Evolutionary conservation across 1,284 basidiomycete genomes (phyloP).

Genomic region (Jaminaea rosea): DNA sequence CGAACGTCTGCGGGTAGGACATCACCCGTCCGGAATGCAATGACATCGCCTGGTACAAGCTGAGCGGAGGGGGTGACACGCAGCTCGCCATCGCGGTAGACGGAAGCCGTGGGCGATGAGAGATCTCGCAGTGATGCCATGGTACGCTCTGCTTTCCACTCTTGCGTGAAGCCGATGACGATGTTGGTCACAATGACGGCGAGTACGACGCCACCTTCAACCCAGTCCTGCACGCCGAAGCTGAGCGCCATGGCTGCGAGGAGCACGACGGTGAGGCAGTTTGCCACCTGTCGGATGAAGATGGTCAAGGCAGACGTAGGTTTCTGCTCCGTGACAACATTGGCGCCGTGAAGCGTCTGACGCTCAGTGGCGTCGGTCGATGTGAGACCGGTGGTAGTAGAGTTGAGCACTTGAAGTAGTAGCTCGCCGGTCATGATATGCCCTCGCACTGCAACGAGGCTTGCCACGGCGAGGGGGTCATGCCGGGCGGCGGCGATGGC

Average conservation of each 20-base stretch:
- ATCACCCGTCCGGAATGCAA: conserved; percentile 45
- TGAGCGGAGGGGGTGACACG: conserved; percentile 14
- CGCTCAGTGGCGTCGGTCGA: conserved; percentile 18
- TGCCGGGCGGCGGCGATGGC: too few species aligned
- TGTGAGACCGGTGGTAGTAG: conserved; percentile 22
- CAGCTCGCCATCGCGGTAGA: conserved; percentile 19
- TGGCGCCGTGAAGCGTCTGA: conserved; percentile 20
- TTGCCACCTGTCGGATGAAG: conserved; percentile 36
- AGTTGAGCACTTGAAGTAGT: too few species aligned
- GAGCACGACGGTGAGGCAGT: conserved; percentile 32
- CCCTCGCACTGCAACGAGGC: too few species aligned
- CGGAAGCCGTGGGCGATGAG: conserved; percentile 31
- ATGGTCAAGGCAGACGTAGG: conserved; percentile 28
- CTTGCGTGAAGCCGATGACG: conserved; percentile 36
- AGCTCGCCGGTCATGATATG: too few species aligned
- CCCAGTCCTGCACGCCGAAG: conserved; percentile 19
- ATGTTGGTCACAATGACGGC: conserved; percentile 32
- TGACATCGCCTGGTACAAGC: conserved; percentile 53
- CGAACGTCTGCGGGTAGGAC: conserved; percentile 36
- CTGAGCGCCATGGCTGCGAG: conserved; percentile 14
- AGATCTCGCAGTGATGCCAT: conserved; percentile 37
- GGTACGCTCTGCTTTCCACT: conserved; percentile 39
- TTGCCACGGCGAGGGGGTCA: too few species aligned
- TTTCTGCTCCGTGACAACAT: conserved; percentile 29
- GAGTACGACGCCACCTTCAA: conserved; percentile 16